These are phyloP conservation scores for Euphorbia tirucalli DNA, from an alignment of 345 rosid genomes.

Conservation along the genomic window DNA sequence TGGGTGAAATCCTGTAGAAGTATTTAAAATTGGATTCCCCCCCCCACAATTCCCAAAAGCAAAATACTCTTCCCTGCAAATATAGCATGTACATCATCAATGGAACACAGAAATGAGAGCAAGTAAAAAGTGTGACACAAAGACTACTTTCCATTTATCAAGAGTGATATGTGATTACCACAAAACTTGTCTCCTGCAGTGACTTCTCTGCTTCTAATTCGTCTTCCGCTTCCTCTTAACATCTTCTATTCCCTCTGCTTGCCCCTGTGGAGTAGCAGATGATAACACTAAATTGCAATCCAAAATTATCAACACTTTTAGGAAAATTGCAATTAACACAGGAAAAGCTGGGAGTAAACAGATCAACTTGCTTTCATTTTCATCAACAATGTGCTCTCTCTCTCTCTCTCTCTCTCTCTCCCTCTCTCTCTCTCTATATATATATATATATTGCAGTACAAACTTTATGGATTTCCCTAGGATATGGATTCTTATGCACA, in stretches of 20 bases:
- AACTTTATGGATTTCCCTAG: too few relatives aligned
- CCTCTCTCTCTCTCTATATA: too few relatives aligned
- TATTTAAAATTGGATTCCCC: too few relatives aligned
- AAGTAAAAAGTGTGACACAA: too few relatives aligned
- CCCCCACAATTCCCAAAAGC: neutral
- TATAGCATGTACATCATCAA: neutral
- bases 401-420: too few relatives aligned
- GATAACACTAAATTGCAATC: neutral
- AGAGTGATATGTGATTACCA: constrained; percentile 1
- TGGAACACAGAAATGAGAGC: neutral
- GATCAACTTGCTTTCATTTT: too few relatives aligned
- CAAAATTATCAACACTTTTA: neutral
- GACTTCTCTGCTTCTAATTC: neutral
- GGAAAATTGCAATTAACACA: neutral
- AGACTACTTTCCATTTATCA: neutral
- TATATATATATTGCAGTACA: too few relatives aligned
- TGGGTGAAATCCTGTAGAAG: too few relatives aligned
- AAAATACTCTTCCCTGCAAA: neutral
- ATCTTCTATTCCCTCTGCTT: constrained; percentile 18
- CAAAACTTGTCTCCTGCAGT: neutral
- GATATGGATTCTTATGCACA: neutral
- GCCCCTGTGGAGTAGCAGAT: constrained; percentile 19
- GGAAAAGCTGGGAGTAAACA: too few relatives aligned
- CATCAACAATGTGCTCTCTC: too few relatives aligned
- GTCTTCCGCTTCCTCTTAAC: constrained; percentile 15